A percentile compares a stretch with the other conserved stretches of the same genome.
These are phyloP conservation scores for Pseudogymnoascus sp. DNA, from an alignment of 2,329 filamentous ascomycete genomes.

Conservation along the genomic window DNA sequence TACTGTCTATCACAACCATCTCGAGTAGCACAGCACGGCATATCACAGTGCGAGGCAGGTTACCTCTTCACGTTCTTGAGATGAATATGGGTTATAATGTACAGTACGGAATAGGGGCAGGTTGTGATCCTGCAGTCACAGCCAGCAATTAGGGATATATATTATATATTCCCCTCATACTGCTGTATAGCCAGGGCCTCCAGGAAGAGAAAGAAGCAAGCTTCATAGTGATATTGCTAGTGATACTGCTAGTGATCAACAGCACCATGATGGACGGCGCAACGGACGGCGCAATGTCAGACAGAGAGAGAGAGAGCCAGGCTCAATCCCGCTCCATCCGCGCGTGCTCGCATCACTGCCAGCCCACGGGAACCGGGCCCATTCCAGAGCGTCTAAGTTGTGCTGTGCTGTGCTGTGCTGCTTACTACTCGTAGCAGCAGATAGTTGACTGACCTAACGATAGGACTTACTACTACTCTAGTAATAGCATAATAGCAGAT, in stretches of 20 bases:
- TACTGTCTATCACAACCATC: constrained; percentile 2
- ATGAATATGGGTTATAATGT: background rate
- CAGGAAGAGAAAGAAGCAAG: background rate
- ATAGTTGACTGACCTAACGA: background rate
- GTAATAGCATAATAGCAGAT: background rate
- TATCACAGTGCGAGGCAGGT: background rate
- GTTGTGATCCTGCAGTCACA: background rate
- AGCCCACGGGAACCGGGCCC: background rate
- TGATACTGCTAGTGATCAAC: background rate
- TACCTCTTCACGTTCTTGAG: background rate
- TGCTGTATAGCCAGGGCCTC: background rate
- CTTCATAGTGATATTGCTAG: background rate
- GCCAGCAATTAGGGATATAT: background rate
- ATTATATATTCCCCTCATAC: background rate
- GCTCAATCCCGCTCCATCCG: background rate
- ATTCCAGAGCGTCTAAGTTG: background rate
- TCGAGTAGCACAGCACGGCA: background rate
- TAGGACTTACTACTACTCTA: background rate
- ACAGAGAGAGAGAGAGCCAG: background rate
- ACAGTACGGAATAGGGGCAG: background rate
- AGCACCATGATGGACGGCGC: background rate
- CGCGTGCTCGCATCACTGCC: background rate
- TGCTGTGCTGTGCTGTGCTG: background rate
- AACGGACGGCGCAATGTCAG: background rate
- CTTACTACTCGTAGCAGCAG: background rate